Conservation (phyloP, 148 eudicot genomes). For the Selenicereus undatus region DNA sequence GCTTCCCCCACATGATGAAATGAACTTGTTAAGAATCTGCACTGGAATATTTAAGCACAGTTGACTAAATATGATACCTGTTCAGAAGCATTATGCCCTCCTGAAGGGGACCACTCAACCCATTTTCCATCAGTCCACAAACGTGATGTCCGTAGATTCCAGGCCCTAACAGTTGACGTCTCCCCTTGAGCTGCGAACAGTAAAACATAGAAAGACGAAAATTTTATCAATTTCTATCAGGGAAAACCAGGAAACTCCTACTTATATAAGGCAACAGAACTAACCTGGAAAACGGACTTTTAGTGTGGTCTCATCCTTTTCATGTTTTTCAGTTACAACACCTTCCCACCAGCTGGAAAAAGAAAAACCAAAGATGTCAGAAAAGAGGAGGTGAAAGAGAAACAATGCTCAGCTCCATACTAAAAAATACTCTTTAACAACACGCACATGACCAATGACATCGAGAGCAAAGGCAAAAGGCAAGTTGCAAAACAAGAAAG, state of each 20-base stretch:
- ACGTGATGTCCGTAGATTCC: constrained; percentile 80
- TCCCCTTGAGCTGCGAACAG: constrained; percentile 56
- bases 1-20: background rate
- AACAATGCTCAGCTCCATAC: background rate
- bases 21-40: background rate
- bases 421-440: background rate
- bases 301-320: constrained; percentile 55
- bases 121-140: constrained; percentile 77
- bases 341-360: constrained; percentile 90
- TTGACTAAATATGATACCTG: constrained; percentile 38
- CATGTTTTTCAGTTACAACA: constrained; percentile 60
- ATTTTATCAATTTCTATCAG: background rate
- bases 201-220: background rate
- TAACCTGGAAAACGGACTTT: constrained; percentile 82
- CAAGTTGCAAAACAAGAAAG: background rate
- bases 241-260: background rate
- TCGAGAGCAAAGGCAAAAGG: background rate
- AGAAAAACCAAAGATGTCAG: constrained; percentile 2
- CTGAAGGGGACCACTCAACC: constrained; percentile 54
- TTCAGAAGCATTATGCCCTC: constrained; percentile 33
- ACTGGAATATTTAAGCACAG: background rate
- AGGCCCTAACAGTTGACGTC: constrained; percentile 53
- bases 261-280: background rate
- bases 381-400: background rate
- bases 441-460: background rate